A percentile compares a stretch with the other conserved stretches of the same genome.
Evolutionary conservation across 768 basidiomycete species (phyloP).

Genomic region (Lactifluus pinguis): DNA sequence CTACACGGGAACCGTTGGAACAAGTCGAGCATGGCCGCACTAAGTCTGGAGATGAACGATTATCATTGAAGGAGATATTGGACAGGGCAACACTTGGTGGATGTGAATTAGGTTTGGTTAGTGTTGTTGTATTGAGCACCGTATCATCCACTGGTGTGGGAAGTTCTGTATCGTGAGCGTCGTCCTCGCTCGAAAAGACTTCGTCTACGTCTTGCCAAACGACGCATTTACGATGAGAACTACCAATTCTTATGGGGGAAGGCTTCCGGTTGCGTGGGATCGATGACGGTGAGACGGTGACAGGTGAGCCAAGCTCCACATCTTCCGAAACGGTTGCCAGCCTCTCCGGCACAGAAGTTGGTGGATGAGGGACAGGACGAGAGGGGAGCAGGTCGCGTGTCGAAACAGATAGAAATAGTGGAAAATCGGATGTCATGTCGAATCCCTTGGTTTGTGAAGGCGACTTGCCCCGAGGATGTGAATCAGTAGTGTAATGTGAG

Average conservation of each 20-base stretch:
- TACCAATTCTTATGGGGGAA: slow-evolving; percentile 18
- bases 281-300: slow-evolving; percentile 11
- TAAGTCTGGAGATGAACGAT: slow-evolving; percentile 22
- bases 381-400: slow-evolving; percentile 12
- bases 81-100: slow-evolving; percentile 23
- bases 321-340: slow-evolving; percentile 48
- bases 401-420: slow-evolving; percentile 16
- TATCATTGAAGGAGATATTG: slow-evolving; percentile 21
- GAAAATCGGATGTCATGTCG: slow-evolving; percentile 18
- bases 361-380: slow-evolving; percentile 12
- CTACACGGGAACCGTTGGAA: too few species aligned
- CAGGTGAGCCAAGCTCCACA: slow-evolving; percentile 29
- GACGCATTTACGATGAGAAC: slow-evolving; percentile 22
- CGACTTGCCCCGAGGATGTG: not conserved
- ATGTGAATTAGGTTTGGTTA: not conserved
- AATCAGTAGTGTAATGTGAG: not conserved
- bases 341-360: not conserved
- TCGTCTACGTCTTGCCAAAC: slow-evolving; percentile 18
- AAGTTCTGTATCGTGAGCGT: slow-evolving; percentile 1
- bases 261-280: slow-evolving; percentile 22
- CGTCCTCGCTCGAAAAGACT: slow-evolving; percentile 6
- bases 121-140: not conserved
- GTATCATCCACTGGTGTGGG: not conserved
- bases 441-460: not conserved
- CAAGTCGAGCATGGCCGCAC: not conserved